Percentiles rank a stretch among this genome's conserved stretches.
phyloP scores from a whole-genome alignment of 352 stramenopile genomes.

The Pythium volutum region DNA sequence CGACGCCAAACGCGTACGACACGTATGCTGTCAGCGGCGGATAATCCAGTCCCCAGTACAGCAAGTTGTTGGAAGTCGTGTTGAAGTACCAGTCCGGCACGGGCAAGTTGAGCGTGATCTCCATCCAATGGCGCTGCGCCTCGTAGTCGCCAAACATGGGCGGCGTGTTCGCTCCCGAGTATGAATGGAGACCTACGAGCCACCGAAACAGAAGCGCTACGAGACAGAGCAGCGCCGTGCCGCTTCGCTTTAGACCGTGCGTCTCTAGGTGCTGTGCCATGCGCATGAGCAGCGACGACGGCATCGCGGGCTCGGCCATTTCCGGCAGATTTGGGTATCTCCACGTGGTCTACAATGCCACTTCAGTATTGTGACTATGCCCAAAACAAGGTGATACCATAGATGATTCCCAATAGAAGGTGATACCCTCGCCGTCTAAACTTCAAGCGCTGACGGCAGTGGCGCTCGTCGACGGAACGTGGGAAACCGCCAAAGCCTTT shows the following conservation, averaged over 20 bases:
- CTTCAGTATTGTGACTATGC: background rate
- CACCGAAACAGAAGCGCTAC: slow-evolving; percentile 66
- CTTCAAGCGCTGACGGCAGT: slow-evolving; percentile 25
- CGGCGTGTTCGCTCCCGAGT: slow-evolving; percentile 69
- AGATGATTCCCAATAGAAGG: slow-evolving; percentile 18
- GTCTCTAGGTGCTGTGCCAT: slow-evolving; percentile 49
- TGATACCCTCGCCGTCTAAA: slow-evolving; percentile 2
- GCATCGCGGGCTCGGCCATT: background rate
- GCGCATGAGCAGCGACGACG: slow-evolving; percentile 38
- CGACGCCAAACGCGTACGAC: slow-evolving; percentile 74
- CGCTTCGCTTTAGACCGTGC: slow-evolving; percentile 47
- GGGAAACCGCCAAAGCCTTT: slow-evolving; percentile 1
- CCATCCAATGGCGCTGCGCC: slow-evolving; percentile 99
- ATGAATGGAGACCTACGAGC: slow-evolving; percentile 76
- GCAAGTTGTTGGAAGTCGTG: slow-evolving; percentile 86
- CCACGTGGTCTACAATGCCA: slow-evolving; percentile 10
- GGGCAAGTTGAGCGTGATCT: slow-evolving; percentile 94
- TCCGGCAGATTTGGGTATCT: background rate
- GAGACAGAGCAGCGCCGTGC: slow-evolving; percentile 47
- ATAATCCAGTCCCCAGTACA: slow-evolving; percentile 99
- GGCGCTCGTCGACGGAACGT: slow-evolving; percentile 10
- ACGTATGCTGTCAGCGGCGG: slow-evolving; percentile 94
- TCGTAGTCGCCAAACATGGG: slow-evolving; percentile 97
- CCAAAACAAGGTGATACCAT: background rate
- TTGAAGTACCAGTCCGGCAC: slow-evolving; percentile 96